Base-by-base conservation (phyloP, 208 protist species). In the Tritrichomonas musculus region DNA sequence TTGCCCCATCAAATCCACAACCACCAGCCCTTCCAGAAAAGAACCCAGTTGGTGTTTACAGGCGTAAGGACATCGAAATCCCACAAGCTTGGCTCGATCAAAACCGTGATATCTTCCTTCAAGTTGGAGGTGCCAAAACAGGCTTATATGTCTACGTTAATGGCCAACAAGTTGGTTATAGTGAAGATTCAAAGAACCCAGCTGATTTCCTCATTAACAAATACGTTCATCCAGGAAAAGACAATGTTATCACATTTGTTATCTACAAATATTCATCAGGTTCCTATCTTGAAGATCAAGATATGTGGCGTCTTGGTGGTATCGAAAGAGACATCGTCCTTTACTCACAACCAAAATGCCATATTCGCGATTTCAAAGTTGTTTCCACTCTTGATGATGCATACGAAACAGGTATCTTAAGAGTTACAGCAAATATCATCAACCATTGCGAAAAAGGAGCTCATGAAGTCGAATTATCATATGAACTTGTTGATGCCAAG, bases 21-120 rank as follows among this genome's bases (percentile, higher is more conserved):
- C 49, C 93, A 1, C 73, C 93, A 13, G 92, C 92, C 13, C n/a
- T n/a, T n/a, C n/a, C n/a, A n/a, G 44, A 80, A 13, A 75, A 94
- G 72, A 95, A 95, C 93, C 50, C 77, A 60, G 95, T 95, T 44
- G 95, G 95, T 3, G 93, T 80, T 41, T 95, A 95, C 60, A n/a
- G n/a, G n/a, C 92, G 94, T 44, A 33, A 50, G 33, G 27, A 20
- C 36, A 94, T 95, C 50, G n/a, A n/a, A 20, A 27, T 95, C 14
- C 95, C 95, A 4, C 60, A 30, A 2, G 33, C 13, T 0, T 95
- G 95, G 95, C n/a, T n/a, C n/a, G n/a, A n/a, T n/a, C 33, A 49
- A 8, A 93, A 64, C 8, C 82, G 92, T 69, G 92, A 82, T 27
- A n/a, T n/a, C n/a, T n/a, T n/a, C n/a, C n/a, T n/a, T n/a, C n/a